Evolutionary conservation across 2,329 filamentous ascomycete genomes (phyloP).

Genomic region (Beauveria sp.): DNA sequence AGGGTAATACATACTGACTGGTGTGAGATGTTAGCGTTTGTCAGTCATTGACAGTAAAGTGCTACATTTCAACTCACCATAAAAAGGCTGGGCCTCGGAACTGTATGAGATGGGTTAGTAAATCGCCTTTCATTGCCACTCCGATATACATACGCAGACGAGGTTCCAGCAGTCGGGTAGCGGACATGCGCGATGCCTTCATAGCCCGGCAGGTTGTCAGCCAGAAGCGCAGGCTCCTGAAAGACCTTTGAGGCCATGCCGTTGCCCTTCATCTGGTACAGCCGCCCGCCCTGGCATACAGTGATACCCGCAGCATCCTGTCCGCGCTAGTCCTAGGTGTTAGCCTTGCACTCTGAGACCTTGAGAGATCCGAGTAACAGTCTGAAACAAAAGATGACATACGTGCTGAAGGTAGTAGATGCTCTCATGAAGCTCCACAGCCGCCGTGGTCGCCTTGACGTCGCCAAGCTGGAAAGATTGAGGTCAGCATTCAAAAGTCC

Average conservation of each 20-base stretch:
- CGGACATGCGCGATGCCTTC: constrained; percentile 65
- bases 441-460: constrained; percentile 35
- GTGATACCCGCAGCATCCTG: constrained; percentile 87
- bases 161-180: constrained; percentile 84
- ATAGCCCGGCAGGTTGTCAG: background rate
- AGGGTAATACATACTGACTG: constrained; percentile 4
- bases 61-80: constrained; percentile 33
- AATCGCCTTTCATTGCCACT: background rate
- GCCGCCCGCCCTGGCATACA: constrained; percentile 66
- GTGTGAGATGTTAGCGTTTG: background rate
- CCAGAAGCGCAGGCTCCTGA: background rate
- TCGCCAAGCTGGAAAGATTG: constrained; percentile 22
- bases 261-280: constrained; percentile 86
- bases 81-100: constrained; percentile 86
- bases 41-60: background rate
- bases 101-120: constrained; percentile 32
- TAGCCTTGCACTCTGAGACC: constrained; percentile 11
- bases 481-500: background rate
- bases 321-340: constrained; percentile 48
- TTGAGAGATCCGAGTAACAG: background rate
- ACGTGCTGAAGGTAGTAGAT: constrained; percentile 60
- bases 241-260: constrained; percentile 70
- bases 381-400: constrained; percentile 12
- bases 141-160: constrained; percentile 32
- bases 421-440: constrained; percentile 61